These are phyloP conservation scores for Dactylellina parvicollis DNA, from an alignment of 2,329 filamentous ascomycete genomes.

Conservation along the genomic window DNA sequence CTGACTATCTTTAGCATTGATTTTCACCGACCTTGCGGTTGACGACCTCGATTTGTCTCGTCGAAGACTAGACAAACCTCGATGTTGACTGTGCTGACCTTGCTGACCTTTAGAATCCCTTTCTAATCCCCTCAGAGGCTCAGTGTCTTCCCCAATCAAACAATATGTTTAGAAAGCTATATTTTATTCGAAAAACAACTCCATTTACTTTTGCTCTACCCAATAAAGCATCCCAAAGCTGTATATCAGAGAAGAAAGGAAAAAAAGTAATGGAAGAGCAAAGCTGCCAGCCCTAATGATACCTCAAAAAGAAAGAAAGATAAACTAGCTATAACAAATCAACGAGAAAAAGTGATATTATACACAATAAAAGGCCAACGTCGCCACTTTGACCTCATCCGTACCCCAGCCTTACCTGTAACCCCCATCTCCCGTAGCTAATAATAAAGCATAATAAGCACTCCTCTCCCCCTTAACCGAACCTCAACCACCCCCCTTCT, in stretches of 20 bases:
- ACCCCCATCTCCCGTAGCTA: neutral
- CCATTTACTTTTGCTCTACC: slow-evolving; percentile 21
- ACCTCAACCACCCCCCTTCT: neutral
- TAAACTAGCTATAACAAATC: too few species aligned
- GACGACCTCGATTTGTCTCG: too few species aligned
- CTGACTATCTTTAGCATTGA: too few species aligned
- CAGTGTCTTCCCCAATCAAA: too few species aligned
- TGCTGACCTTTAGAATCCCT: too few species aligned
- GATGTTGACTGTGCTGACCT: too few species aligned
- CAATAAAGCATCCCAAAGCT: neutral
- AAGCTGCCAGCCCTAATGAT: slow-evolving; percentile 10
- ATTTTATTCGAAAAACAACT: neutral
- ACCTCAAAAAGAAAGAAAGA: neutral
- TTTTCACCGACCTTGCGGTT: too few species aligned
- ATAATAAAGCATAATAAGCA: too few species aligned
- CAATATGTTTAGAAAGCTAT: too few species aligned
- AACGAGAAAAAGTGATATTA: slow-evolving; percentile 21
- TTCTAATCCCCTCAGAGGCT: too few species aligned
- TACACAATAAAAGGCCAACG: slow-evolving; percentile 36
- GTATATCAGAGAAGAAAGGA: neutral
- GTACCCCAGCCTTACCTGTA: neutral
- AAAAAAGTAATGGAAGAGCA: neutral
- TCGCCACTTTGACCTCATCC: neutral
- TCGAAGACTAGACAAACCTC: too few species aligned
- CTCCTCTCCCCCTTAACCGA: neutral